Percentiles rank a stretch among this genome's conserved stretches.
Conservation (phyloP, 768 basidiomycete species). For the Trametes villosa region DNA sequence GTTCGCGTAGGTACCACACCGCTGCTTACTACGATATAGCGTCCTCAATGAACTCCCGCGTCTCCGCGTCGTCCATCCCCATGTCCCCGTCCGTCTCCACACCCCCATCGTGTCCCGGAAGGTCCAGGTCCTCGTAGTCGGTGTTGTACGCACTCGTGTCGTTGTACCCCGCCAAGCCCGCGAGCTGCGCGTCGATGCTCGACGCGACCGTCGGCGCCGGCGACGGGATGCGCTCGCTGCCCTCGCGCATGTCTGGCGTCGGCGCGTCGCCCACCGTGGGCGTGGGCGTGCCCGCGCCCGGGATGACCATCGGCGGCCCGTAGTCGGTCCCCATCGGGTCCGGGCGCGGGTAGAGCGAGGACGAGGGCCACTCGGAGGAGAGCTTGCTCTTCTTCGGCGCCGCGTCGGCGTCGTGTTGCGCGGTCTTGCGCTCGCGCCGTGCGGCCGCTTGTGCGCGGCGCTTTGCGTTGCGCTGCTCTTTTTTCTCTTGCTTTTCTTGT, state of each 20-base stretch:
- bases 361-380: slow-evolving; percentile 1
- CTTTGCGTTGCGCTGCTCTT: slow-evolving; percentile 28
- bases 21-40: slow-evolving; percentile 9
- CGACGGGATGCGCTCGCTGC: slow-evolving; percentile 45
- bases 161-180: slow-evolving; percentile 18
- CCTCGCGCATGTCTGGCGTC: slow-evolving; percentile 20
- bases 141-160: slow-evolving; percentile 61
- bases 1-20: neutral
- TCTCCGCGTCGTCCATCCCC: slow-evolving; percentile 15
- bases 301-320: slow-evolving; percentile 19
- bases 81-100: slow-evolving; percentile 22
- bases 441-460: slow-evolving; percentile 30
- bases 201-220: slow-evolving; percentile 57
- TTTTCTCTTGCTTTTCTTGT: slow-evolving; percentile 18
- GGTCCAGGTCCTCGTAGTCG: slow-evolving; percentile 43
- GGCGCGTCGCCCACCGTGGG: neutral
- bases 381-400: slow-evolving; percentile 19
- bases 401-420: slow-evolving; percentile 42
- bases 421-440: slow-evolving; percentile 45
- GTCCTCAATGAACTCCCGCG: slow-evolving; percentile 19
- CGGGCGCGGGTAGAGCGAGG: slow-evolving; percentile 1
- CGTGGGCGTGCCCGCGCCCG: neutral
- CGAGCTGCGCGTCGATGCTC: slow-evolving; percentile 49
- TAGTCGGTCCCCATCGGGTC: slow-evolving; percentile 18
- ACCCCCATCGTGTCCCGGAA: slow-evolving; percentile 7